Conservation (phyloP, 208 protist species). For the Jaenimonas drosophilae region DNA sequence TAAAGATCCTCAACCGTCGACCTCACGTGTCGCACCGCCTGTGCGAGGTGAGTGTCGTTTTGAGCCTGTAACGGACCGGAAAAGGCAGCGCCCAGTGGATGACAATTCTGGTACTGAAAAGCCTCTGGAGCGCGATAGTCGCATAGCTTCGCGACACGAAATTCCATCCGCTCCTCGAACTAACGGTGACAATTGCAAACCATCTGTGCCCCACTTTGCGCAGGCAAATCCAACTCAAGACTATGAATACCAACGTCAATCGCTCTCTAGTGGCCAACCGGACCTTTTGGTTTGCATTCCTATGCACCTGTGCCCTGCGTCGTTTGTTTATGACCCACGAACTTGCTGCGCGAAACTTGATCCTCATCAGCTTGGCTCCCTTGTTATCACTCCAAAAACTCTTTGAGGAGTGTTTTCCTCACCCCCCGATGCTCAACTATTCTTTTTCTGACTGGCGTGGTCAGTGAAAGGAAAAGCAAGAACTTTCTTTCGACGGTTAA, state of each 20-base stretch:
- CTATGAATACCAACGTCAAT: neutral
- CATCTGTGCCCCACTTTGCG: neutral
- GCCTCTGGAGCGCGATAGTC: no score
- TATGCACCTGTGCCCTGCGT: constrained; percentile 26
- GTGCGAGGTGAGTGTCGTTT: neutral
- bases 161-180: no score
- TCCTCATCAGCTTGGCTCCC: constrained; percentile 24
- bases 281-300: constrained; percentile 57
- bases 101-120: no score
- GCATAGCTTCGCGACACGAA: no score
- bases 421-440: neutral
- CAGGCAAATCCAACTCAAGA: neutral
- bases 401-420: neutral
- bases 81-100: no score
- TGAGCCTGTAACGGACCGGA: no score
- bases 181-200: no score
- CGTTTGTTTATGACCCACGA: constrained; percentile 45
- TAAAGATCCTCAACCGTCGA: neutral
- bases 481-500: constrained; percentile 5
- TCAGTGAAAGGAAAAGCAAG: neutral
- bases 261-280: neutral
- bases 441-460: constrained; percentile 5
- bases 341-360: constrained; percentile 44
- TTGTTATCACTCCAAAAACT: neutral
- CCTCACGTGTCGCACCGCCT: neutral